Base-by-base conservation (phyloP, 1,139 yeast genomes). In the Groenewaldozyma auringiensis region DNA sequence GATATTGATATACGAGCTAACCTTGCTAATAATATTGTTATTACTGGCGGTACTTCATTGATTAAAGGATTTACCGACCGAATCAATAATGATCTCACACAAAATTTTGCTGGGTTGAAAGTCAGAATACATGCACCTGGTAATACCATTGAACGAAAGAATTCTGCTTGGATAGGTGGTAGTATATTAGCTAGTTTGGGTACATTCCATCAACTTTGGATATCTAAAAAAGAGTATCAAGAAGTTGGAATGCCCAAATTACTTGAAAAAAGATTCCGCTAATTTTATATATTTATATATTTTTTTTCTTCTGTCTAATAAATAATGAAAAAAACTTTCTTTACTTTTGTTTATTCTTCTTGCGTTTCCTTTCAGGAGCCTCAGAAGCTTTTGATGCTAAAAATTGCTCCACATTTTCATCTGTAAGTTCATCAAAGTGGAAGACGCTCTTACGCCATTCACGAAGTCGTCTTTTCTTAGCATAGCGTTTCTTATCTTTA, bases 181-280 rank as follows among this genome's bases (percentile, higher is more conserved):
- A 82, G 94, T 54, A 94, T 92, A 36, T 71, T 92, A 49, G 83
- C 96, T 2, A 83, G 95, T 46, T 72, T 92, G 58, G 98, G 98
- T 22, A 88, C 96, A 1, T 92, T 92, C 72, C 98, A 92, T 64
- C 98, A 92, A 66, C 71, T 88, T 70, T 92, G 98, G 97, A 95
- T 92, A 2, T 85, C 94, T 40, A 83, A 81, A 62, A 79, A 79
- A 56, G 98, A 92, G 65, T 87, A 84, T 58, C 87, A 87, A 52
- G 98, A 92, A 62, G 92, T 83, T 22, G 98, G 98, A 8, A 78
- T 82, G 8, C 94, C 85, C 47, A 79, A 88, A 62, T 74, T 89
- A 38, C 47, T 60, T 3, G 64, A 61, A 44, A 57, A 60, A 47
- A 45, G 63, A 37, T 60, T 60, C 50, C 50, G 62, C 42, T 59